A percentile compares a stretch with the other conserved stretches of the same genome.
phyloP scores from a whole-genome alignment of 2,329 filamentous ascomycete genomes.

The Colletotrichum higginsianum region DNA sequence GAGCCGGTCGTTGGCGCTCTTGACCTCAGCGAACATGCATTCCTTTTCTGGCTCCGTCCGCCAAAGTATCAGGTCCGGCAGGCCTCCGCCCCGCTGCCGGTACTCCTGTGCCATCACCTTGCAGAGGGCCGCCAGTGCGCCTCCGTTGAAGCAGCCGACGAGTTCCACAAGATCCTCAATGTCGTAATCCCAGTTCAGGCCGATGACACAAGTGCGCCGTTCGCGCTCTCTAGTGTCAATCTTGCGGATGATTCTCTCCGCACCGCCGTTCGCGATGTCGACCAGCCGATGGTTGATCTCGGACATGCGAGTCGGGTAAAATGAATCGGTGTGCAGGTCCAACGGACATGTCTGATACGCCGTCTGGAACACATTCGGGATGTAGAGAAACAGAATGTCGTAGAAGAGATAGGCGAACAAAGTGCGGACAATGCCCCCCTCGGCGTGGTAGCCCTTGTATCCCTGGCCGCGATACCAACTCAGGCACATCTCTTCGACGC shows the following conservation, averaged over 20 bases:
- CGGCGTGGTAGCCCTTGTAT: slow-evolving; percentile 95
- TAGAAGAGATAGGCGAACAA: slow-evolving; percentile 92
- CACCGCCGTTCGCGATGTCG: slow-evolving; percentile 87
- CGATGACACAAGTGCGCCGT: slow-evolving; percentile 86
- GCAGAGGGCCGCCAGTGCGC: slow-evolving; percentile 86
- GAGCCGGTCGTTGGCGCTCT: slow-evolving; percentile 90
- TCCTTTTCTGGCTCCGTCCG: slow-evolving; percentile 60
- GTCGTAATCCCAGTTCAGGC: slow-evolving; percentile 91
- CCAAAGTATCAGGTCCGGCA: slow-evolving; percentile 96
- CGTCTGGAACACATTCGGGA: slow-evolving; percentile 98
- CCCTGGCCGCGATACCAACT: slow-evolving; percentile 86
- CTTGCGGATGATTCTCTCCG: slow-evolving; percentile 74
- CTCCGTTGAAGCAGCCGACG: slow-evolving; percentile 82
- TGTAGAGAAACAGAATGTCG: slow-evolving; percentile 91
- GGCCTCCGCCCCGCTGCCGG: slow-evolving; percentile 84
- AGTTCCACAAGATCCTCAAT: slow-evolving; percentile 85
- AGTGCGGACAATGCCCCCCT: slow-evolving; percentile 93
- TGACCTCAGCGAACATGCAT: slow-evolving; percentile 85
- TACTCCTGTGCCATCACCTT: slow-evolving; percentile 98
- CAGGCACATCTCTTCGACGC: slow-evolving; percentile 94
- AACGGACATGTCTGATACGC: slow-evolving; percentile 94
- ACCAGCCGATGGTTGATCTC: slow-evolving; percentile 92
- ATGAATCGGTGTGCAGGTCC: slow-evolving; percentile 93
- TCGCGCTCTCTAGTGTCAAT: slow-evolving; percentile 80
- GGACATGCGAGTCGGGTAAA: slow-evolving; percentile 86